Base-by-base conservation (phyloP, 495 filamentous ascomycete species). In the Xylaria venustula region DNA sequence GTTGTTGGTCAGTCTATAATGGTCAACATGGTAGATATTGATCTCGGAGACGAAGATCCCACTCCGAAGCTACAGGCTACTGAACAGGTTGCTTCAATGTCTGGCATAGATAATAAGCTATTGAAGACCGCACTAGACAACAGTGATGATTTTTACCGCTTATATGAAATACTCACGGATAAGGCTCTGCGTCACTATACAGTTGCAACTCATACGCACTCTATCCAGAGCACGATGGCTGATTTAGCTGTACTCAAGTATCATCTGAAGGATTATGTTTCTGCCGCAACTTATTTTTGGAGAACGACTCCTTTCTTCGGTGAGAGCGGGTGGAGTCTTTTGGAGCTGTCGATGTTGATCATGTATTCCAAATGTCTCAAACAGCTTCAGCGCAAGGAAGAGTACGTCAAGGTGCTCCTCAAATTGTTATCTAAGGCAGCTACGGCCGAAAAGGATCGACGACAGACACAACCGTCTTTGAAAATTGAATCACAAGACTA, bases 211-310 rank as follows among this genome's bases (percentile, higher is more conserved):
- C 88, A 90, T 61, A 77, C 75, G 1, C 89, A 94, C 63, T 89
- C 90, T 19, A 86, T 87, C 0, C 87, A 95, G 62, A 80, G 85
- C 32, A 85, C 87, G 45, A 85, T 93, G 72, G 89, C 91, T 15
- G 94, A 98, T 71, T 83, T 98, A 25, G 94, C 94, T 6, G 80
- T 91, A 11, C 75, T 96, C 52, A 90, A 91, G 73, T 95, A 88
- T 57, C 82, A 88, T 55, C 77, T 89, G 8, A 77, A 81, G 19
- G 90, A 97, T 62, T 93, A 87, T 71, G 79, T 70, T 11, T 81
- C 85, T 12, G 93, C 93, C 12, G 88, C 90, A 1, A 85, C 81
- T 2, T 93, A 90, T 67, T 92, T 98, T 70, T 85, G 87, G 66
- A 81, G 86, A n/a, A 83, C 93, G 56, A 88, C 89, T 7, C 88